These are phyloP conservation scores for Kazachstania kunashirensis DNA, from an alignment of 805 yeast genomes.

Conservation along the genomic window DNA sequence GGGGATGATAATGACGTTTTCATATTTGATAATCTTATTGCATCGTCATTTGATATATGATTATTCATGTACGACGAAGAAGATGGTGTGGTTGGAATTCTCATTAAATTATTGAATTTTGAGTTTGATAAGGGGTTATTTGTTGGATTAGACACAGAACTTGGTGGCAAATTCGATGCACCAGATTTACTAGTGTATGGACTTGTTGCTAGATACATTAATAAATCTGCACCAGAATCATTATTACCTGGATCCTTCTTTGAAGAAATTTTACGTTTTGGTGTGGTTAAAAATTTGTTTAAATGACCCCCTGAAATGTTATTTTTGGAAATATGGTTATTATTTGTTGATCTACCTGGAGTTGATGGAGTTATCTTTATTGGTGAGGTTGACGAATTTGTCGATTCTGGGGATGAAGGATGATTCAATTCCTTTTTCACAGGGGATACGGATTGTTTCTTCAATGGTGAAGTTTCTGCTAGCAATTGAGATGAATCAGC, in stretches of 20 bases:
- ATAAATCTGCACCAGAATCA: slow-evolving; percentile 29
- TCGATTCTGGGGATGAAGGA: slow-evolving; percentile 4
- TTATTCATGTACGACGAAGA: slow-evolving; percentile 4
- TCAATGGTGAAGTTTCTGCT: slow-evolving; percentile 3
- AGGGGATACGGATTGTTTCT: slow-evolving; percentile 1
- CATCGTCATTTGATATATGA: slow-evolving; percentile 10
- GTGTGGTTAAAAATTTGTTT: slow-evolving; percentile 7
- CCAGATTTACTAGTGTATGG: slow-evolving; percentile 18
- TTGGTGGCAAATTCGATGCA: not conserved
- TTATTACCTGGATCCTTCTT: slow-evolving; percentile 7
- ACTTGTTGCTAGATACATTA: slow-evolving; percentile 30
- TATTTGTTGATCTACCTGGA: slow-evolving; percentile 4
- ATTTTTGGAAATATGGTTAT: too few relatives aligned
- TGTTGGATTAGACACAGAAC: not conserved
- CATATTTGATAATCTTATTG: slow-evolving; percentile 23
- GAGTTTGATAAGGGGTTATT: not conserved
- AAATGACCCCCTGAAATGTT: too few relatives aligned
- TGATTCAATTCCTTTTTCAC: not conserved
- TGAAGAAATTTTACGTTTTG: slow-evolving; percentile 5
- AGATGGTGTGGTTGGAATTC: slow-evolving; percentile 24
- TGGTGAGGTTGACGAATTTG: not conserved
- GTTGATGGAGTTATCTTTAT: slow-evolving; percentile 5
- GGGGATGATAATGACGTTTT: slow-evolving; percentile 24
- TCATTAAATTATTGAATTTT: slow-evolving; percentile 1
- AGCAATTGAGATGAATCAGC: not conserved